A percentile compares a stretch with the other conserved stretches of the same genome.
phyloP scores from a whole-genome alignment of 2,329 filamentous ascomycete species.

The Fusarium sp. region DNA sequence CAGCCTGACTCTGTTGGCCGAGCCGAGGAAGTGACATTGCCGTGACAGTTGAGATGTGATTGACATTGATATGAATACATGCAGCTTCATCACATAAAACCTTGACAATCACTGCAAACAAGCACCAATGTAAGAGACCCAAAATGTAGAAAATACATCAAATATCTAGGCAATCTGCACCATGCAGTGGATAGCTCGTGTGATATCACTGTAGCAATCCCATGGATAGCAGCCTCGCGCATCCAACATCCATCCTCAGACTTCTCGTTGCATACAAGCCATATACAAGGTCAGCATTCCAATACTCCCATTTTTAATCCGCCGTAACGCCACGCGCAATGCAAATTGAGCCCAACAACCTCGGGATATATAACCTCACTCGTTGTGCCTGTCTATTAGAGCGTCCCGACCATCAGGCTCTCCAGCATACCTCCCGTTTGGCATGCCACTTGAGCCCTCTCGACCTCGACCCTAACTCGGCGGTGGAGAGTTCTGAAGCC shows the following conservation, averaged over 20 bases:
- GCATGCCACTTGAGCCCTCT: constrained; percentile 84
- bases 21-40: background rate
- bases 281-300: constrained; percentile 40
- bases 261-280: constrained; percentile 26
- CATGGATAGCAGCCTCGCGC: constrained; percentile 9
- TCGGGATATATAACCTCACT: constrained; percentile 41
- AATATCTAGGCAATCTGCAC: constrained; percentile 17
- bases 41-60: background rate
- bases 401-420: constrained; percentile 63
- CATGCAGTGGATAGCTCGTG: constrained; percentile 6
- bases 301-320: constrained; percentile 48
- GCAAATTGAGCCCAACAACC: constrained; percentile 45
- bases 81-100: background rate
- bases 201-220: constrained; percentile 3
- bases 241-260: constrained; percentile 1
- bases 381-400: constrained; percentile 40
- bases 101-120: background rate
- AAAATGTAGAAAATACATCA: constrained; percentile 21
- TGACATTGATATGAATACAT: background rate
- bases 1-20: background rate
- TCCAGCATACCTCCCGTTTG: constrained; percentile 91
- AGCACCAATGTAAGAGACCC: background rate
- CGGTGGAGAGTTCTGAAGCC: constrained; percentile 77
- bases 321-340: constrained; percentile 49
- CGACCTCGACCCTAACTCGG: constrained; percentile 81